These are phyloP conservation scores for Nowakowskiella sp. DNA, from an alignment of 192 early-diverging fungal genomes.

Conservation along the genomic window DNA sequence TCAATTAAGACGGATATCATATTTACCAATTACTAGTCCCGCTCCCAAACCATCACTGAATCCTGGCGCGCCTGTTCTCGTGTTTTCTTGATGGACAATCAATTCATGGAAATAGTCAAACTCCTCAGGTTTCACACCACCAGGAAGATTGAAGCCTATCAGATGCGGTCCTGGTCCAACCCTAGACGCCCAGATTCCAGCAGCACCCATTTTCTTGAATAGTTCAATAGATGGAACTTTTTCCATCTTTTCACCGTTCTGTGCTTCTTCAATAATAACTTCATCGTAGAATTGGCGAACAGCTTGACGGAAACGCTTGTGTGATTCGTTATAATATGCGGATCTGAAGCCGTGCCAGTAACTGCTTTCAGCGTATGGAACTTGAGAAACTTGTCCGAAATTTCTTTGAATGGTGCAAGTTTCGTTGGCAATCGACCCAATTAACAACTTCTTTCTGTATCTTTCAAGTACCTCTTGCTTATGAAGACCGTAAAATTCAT, in stretches of 20 bases:
- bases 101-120: slow-evolving; percentile 49
- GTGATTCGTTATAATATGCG: slow-evolving; percentile 35
- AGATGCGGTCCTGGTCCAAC: slow-evolving; percentile 39
- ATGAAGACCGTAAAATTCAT: slow-evolving; percentile 38
- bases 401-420: slow-evolving; percentile 21
- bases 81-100: slow-evolving; percentile 35
- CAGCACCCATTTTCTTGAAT: slow-evolving; percentile 33
- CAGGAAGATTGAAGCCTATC: slow-evolving; percentile 24
- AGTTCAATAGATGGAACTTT: slow-evolving; percentile 11
- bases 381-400: slow-evolving; percentile 14
- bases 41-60: slow-evolving; percentile 19
- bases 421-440: slow-evolving; percentile 29
- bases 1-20: neutral
- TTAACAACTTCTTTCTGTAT: slow-evolving; percentile 16
- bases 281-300: slow-evolving; percentile 32
- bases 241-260: slow-evolving; percentile 15
- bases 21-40: slow-evolving; percentile 35
- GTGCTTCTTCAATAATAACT: slow-evolving; percentile 20
- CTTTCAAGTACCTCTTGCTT: slow-evolving; percentile 29
- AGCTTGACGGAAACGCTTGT: slow-evolving; percentile 25
- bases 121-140: slow-evolving; percentile 40
- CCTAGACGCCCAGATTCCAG: slow-evolving; percentile 29
- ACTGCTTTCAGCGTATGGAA: slow-evolving; percentile 28
- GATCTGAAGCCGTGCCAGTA: slow-evolving; percentile 28
- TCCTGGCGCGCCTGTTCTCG: neutral